Base-by-base conservation (phyloP, 768 basidiomycete species). In the Rhizopogon rudus region DNA sequence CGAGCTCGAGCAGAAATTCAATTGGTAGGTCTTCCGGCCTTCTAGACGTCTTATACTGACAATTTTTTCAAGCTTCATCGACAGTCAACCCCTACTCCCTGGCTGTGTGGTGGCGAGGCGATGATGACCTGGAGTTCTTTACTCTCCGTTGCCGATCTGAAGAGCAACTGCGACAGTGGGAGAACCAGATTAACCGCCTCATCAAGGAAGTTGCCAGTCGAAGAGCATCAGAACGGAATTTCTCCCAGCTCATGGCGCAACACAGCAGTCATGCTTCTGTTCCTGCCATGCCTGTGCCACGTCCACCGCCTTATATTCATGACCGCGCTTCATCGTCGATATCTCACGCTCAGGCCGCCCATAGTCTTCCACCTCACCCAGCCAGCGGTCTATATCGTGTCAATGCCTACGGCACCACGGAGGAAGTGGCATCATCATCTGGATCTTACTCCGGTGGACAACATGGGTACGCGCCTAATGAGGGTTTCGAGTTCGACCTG, bases 101-200 rank as follows among this genome's bases (percentile, higher is more conserved):
- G 35, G 86, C 91, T 39, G 90, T 97, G 5, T 93, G 87, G 81
- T 98, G 94, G 94, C 86, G 89, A 65, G 93, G 93, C 5, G 95
- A 97, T 63, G 89, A 93, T 61, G 90, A 91, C 62, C 75, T 93
- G 41, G 97, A 98, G 64, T 93, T 83, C 64, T 98, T 99, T 72
- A 92, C 94, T 28, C 81, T 99, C 51, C 90, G 93, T 53, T 97
- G 96, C 69, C 83, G 91, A 44, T 85, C 86, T 10, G 93, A 98
- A 65, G 97, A 98, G 62, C 91, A 93, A 62, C 82, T 97, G 68
- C 81, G 82, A 44, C 88, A 93, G 64, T 99, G 97, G 97, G 91
- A 97, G 67, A 77, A 83, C 14, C 83, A 87, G 57, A 89, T 98
- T 61, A 93, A 87, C 67, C 87, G 91, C 43, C 79, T 98, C 35